A percentile compares a stretch with the other conserved stretches of the same genome.
phyloP scores from a whole-genome alignment of 129 eudicot genomes.

The Logfia minima region DNA sequence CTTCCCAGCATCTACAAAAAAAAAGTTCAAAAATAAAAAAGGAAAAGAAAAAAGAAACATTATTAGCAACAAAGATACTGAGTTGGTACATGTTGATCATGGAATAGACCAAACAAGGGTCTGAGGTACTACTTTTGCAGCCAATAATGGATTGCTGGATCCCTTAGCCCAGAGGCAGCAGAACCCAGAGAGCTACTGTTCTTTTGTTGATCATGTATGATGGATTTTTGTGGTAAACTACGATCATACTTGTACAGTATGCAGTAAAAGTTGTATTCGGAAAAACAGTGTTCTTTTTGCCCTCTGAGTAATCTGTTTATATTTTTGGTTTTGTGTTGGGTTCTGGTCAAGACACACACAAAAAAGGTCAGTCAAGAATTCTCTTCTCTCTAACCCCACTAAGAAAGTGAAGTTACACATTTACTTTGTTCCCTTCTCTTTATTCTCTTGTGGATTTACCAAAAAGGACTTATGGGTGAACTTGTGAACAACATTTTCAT shows the following conservation, averaged over 20 bases:
- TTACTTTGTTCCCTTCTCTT: conserved; percentile 48
- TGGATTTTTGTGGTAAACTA: conserved; percentile 25
- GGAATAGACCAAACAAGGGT: conserved; percentile 35
- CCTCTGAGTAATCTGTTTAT: conserved; percentile 31
- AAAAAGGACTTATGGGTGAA: conserved; percentile 22
- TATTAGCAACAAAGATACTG: background rate
- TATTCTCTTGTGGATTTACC: conserved; percentile 39
- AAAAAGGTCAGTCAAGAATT: conserved; percentile 47
- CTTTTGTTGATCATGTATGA: conserved; percentile 35
- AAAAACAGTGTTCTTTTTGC: conserved; percentile 29
- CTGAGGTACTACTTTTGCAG: conserved; percentile 26
- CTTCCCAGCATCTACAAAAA: background rate
- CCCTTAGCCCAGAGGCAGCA: conserved; percentile 33
- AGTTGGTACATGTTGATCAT: conserved; percentile 35
- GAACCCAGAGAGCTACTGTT: conserved; percentile 23
- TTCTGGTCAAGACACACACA: conserved; percentile 53
- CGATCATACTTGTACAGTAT: conserved; percentile 21
- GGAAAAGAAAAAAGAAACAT: background rate
- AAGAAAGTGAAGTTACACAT: conserved; percentile 70
- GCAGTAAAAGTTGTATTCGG: conserved; percentile 29
- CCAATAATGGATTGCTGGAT: conserved; percentile 33
- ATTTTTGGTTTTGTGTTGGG: conserved; percentile 37
- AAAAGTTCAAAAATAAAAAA: background rate
- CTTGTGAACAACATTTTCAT: background rate
- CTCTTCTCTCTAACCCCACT: conserved; percentile 51